These are phyloP conservation scores for Ogataea hybrid DNA, from an alignment of 1,139 yeast species.

Conservation along the genomic window DNA sequence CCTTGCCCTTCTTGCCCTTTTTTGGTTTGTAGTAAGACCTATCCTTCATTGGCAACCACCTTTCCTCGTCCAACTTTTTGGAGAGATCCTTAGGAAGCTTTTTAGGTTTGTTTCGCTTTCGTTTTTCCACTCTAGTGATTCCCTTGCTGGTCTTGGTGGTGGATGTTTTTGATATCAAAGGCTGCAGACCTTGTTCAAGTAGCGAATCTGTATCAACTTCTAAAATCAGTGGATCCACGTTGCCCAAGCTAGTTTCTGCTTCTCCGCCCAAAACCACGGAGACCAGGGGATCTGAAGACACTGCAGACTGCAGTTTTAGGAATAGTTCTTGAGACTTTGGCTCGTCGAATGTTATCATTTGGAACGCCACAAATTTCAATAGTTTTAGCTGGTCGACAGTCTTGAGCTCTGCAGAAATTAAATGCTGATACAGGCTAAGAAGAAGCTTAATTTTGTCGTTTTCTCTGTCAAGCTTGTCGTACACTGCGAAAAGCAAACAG, in stretches of 20 bases:
- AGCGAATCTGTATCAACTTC: slow-evolving; percentile 42
- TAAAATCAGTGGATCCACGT: slow-evolving; percentile 40
- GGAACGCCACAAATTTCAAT: slow-evolving; percentile 48
- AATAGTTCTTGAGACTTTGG: slow-evolving; percentile 37
- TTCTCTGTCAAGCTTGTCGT: slow-evolving; percentile 40
- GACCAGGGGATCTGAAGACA: slow-evolving; percentile 32
- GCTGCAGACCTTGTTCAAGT: slow-evolving; percentile 37
- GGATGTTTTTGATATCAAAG: slow-evolving; percentile 33
- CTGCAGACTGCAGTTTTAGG: slow-evolving; percentile 25
- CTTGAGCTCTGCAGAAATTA: slow-evolving; percentile 28
- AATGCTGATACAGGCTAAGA: slow-evolving; percentile 30
- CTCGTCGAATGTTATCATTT: slow-evolving; percentile 39
- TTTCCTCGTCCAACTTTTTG: slow-evolving; percentile 57
- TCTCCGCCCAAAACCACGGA: slow-evolving; percentile 22
- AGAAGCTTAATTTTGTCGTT: slow-evolving; percentile 30
- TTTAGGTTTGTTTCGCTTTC: slow-evolving; percentile 35
- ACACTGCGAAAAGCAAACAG: slow-evolving; percentile 46
- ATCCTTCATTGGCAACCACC: slow-evolving; percentile 90
- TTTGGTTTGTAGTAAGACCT: slow-evolving; percentile 82
- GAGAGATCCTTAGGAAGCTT: slow-evolving; percentile 43
- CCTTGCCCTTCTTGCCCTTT: slow-evolving; percentile 54
- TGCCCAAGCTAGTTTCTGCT: slow-evolving; percentile 31
- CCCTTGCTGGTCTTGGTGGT: slow-evolving; percentile 1
- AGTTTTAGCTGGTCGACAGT: slow-evolving; percentile 36
- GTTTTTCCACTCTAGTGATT: slow-evolving; percentile 26